Base-by-base conservation (phyloP, 345 rosid species). In the Streptanthus diversifolius region DNA sequence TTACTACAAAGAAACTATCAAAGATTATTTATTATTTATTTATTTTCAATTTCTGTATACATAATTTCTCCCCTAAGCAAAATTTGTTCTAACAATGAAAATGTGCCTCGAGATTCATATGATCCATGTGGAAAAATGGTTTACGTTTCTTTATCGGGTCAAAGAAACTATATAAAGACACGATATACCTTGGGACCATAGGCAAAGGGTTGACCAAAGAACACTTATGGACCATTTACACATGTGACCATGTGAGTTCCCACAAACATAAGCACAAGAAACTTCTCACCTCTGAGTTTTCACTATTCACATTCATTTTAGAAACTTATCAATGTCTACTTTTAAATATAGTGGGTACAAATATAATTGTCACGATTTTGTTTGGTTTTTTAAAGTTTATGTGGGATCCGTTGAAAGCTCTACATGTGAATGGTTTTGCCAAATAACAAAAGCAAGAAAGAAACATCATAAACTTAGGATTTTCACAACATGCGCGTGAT, bases 201-300 rank as follows among this genome's bases (percentile, higher is more conserved):
- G 56, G 48, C 69, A 48, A 7, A 29, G 45, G 51, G 21, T 75
- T 67, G 78, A 75, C 78, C 52, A 75, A 69, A 62, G 49, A 70
- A 63, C 71, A 76, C 36, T 62, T 55, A 76, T 56, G 71, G 58
- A 69, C 75, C 59, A 70, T 63, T 56, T 30, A 56, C 80, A 76
- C 76, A 63, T 76, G 80, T 47, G 55, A 37, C 74, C 80, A 76
- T 70, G 80, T 76, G 80, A 64, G 55, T 48, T 70, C 60, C 29
- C 32, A 53, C 70, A 69, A 39, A 43, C 51, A 53, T 76, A 55
- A 55, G 52, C 75, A 62, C 64, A 63, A 19, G 60, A 70, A 76
- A 70, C 60, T 63, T 63, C 66, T 17, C 68, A 59, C 43, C 37
- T 58, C 56, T 30, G 19, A 52, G 33, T 53, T 63, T 49, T 75